Percentiles rank a stretch among this genome's conserved stretches.
phyloP scores from a whole-genome alignment of 768 basidiomycete genomes.

The Leucocoprinus birnbaumii region DNA sequence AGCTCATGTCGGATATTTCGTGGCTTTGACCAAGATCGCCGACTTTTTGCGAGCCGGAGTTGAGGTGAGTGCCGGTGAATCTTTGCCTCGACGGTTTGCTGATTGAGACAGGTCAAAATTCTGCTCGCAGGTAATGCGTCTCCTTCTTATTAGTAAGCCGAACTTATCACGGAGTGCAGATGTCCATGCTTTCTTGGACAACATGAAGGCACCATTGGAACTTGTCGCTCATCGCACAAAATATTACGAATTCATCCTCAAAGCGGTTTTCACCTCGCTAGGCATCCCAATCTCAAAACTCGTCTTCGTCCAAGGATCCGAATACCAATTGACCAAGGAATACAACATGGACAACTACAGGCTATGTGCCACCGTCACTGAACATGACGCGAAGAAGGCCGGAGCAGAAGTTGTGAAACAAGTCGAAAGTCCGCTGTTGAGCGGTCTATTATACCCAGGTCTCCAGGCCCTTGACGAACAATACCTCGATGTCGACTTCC shows the following conservation, averaged over 20 bases:
- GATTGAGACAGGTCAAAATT: conserved; percentile 57
- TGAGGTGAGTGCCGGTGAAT: conserved; percentile 45
- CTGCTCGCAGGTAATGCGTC: conserved; percentile 66
- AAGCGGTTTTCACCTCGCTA: conserved; percentile 81
- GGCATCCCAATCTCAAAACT: conserved; percentile 88
- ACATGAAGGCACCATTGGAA: conserved; percentile 92
- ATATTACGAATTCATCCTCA: conserved; percentile 88
- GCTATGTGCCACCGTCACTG: conserved; percentile 88
- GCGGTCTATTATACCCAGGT: conserved; percentile 93
- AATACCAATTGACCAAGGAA: conserved; percentile 87
- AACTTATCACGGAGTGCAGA: too few relatives aligned
- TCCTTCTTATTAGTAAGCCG: too few relatives aligned
- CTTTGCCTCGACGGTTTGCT: conserved; percentile 9
- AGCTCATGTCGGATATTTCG: too few relatives aligned
- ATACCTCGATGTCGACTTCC: conserved; percentile 94
- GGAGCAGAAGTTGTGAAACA: conserved; percentile 99
- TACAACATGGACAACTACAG: conserved; percentile 96
- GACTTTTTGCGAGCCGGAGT: conserved; percentile 95
- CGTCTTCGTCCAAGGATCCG: conserved; percentile 84
- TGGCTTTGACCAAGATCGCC: conserved; percentile 88
- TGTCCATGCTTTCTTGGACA: conserved; percentile 96
- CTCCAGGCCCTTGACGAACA: conserved; percentile 97
- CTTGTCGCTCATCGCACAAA: conserved; percentile 84
- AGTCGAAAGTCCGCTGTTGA: conserved; percentile 86
- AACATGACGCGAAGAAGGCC: conserved; percentile 97